A percentile compares a stretch with the other conserved stretches of the same genome.
Conservation (phyloP, 2,329 filamentous ascomycete genomes). For the Epichloe scottii region DNA sequence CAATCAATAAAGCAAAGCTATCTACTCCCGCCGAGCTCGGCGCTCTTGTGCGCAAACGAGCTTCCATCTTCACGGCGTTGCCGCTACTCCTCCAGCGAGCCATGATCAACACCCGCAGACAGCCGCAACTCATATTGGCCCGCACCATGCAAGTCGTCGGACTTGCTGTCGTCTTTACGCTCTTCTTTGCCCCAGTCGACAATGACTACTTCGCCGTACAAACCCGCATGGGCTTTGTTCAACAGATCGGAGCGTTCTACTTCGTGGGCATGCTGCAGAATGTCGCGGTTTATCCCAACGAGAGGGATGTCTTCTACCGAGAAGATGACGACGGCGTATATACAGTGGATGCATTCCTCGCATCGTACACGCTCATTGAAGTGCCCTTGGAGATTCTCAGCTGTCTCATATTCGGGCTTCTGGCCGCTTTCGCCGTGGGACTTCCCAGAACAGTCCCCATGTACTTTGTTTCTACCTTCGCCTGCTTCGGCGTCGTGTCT, state of each 20-base stretch:
- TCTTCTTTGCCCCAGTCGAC: slow-evolving; percentile 61
- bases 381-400: slow-evolving; percentile 58
- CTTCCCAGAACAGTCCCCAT: slow-evolving; percentile 49
- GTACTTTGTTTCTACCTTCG: slow-evolving; percentile 56
- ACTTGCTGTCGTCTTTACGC: slow-evolving; percentile 46
- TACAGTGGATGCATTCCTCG: slow-evolving; percentile 56
- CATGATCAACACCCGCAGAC: slow-evolving; percentile 54
- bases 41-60: slow-evolving; percentile 49
- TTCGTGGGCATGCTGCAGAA: slow-evolving; percentile 73
- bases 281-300: slow-evolving; percentile 58
- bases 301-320: slow-evolving; percentile 65
- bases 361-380: slow-evolving; percentile 58
- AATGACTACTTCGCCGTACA: slow-evolving; percentile 59
- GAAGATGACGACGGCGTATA: slow-evolving; percentile 67
- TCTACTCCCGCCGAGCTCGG: slow-evolving; percentile 62
- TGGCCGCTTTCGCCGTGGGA: slow-evolving; percentile 52
- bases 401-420: slow-evolving; percentile 50
- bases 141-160: slow-evolving; percentile 56
- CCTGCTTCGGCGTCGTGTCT: slow-evolving; percentile 59
- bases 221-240: slow-evolving; percentile 60
- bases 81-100: slow-evolving; percentile 57
- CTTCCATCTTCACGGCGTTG: slow-evolving; percentile 49
- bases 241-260: slow-evolving; percentile 59
- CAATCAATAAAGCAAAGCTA: slow-evolving; percentile 32
- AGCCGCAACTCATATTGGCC: slow-evolving; percentile 50